Conservation (phyloP, 2,329 filamentous ascomycete genomes). For the Pseudocercospora cruenta region DNA sequence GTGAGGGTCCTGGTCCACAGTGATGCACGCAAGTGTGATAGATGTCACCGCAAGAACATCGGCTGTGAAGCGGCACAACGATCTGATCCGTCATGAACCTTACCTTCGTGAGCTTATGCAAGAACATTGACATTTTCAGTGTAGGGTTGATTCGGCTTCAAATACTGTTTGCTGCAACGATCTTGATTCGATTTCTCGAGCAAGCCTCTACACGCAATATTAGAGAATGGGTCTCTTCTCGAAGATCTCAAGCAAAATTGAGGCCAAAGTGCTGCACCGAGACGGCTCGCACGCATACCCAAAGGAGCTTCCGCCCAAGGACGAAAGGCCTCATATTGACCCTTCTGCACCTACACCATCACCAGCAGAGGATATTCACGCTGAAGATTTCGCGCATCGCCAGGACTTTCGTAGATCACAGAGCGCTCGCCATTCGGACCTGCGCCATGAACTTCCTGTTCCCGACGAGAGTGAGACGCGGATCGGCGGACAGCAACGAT, state of each 20-base stretch:
- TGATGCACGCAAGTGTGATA: not conserved
- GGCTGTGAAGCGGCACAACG: not conserved
- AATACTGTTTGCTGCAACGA: not conserved
- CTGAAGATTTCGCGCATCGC: not conserved
- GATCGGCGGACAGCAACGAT: not conserved
- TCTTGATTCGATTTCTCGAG: not conserved
- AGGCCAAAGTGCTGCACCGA: not conserved
- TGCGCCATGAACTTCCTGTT: not conserved
- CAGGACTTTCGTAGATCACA: not conserved
- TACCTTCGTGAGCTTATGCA: not conserved
- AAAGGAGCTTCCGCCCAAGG: not conserved
- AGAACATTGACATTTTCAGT: not conserved
- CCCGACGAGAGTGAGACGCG: not conserved
- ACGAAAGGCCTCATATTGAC: not conserved
- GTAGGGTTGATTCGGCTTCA: not conserved
- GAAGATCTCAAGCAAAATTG: not conserved
- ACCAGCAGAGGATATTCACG: not conserved
- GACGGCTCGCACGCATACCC: not conserved
- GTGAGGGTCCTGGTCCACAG: not conserved
- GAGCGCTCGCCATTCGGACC: not conserved
- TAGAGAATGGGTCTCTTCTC: not conserved
- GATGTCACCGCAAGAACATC: not conserved
- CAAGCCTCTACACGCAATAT: not conserved
- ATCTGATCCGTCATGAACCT: not conserved
- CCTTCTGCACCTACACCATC: not conserved